Conservation (phyloP, 1,139 yeast genomes). For the Wickerhamiella pararugosa region DNA sequence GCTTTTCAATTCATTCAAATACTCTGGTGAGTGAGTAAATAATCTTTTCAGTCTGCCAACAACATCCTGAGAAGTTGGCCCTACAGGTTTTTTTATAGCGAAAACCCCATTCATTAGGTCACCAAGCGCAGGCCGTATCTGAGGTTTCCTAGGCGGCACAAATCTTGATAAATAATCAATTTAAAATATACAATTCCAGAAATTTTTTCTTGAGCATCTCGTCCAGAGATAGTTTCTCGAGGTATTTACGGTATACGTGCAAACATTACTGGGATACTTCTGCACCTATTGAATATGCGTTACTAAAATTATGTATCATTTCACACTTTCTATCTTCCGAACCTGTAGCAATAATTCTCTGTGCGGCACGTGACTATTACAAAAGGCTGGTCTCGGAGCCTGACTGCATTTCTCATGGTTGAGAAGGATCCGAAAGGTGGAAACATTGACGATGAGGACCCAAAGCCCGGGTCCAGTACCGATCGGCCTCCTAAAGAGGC, state of each 20-base stretch:
- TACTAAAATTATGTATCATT: too few species aligned
- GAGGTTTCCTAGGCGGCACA: background rate
- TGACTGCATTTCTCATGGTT: too few species aligned
- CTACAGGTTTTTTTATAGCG: slow-evolving; percentile 85
- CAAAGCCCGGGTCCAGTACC: background rate
- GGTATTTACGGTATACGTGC: too few species aligned
- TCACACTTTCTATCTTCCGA: too few species aligned
- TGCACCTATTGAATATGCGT: too few species aligned
- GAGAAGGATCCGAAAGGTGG: background rate
- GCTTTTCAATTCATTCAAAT: slow-evolving; percentile 38
- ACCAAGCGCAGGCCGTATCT: background rate
- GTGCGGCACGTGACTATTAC: too few species aligned
- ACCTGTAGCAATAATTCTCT: too few species aligned
- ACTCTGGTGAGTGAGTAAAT: slow-evolving; percentile 46
- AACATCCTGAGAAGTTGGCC: slow-evolving; percentile 65
- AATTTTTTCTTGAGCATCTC: too few species aligned
- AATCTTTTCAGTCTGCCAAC: slow-evolving; percentile 48
- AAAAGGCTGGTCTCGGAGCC: too few species aligned
- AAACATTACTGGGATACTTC: too few species aligned
- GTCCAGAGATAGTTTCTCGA: too few species aligned
- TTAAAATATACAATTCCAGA: too few species aligned
- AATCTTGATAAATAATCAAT: background rate
- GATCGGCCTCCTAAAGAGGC: background rate
- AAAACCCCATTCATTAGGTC: slow-evolving; percentile 44
- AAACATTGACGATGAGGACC: background rate